Evolutionary conservation across 169 alveolate species (phyloP), one percentile per base, ranked within the genome.

Genomic region (Babesia sp.): DNA sequence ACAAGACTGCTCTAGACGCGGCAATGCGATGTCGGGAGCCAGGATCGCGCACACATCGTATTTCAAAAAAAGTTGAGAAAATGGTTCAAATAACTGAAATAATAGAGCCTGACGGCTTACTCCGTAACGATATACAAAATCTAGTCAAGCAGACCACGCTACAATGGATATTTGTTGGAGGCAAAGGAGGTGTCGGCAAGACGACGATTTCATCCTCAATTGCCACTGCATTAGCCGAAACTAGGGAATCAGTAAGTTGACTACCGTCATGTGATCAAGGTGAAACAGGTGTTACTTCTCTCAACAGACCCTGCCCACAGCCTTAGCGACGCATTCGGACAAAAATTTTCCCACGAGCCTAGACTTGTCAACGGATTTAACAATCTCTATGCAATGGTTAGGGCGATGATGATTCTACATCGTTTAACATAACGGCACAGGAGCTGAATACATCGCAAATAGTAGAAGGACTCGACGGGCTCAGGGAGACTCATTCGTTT

Each of bases 241-340:
- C 87, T 55, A 89, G 99, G 64, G 97, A 93, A 63, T 94, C 96
- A 31, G 98, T 96, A 90, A 34, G 90, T 58, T 31, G 39, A 29
- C n/a, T 31, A n/a, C 18, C 20, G 9, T 2, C 18, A 14, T 18
- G 42, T 12, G 20, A 8, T n/a, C 26, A 22, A 51, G 41, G n/a
- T 22, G 42, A 22, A 46, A 7, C 83, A 95, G 97, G 99, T 96
- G 29, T 83, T 98, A 69, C 96, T 98, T 24, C 93, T 98, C 18
- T 96, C 99, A 8, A 98, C 99, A 14, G 99, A 98, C 75, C 99
- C 99, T 33, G 99, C 99, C 37, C 99, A 98, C 90, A 98, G 97
- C 85, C 90, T 97, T 59, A 92, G 98, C 83, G 99, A 98, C 85
- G 99, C 99, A 31, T 97, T 97, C 84, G 96, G 95, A 50, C 98